These are phyloP conservation scores for Solanum hybrid DNA, from an alignment of 305 asterid species.

Conservation along the genomic window DNA sequence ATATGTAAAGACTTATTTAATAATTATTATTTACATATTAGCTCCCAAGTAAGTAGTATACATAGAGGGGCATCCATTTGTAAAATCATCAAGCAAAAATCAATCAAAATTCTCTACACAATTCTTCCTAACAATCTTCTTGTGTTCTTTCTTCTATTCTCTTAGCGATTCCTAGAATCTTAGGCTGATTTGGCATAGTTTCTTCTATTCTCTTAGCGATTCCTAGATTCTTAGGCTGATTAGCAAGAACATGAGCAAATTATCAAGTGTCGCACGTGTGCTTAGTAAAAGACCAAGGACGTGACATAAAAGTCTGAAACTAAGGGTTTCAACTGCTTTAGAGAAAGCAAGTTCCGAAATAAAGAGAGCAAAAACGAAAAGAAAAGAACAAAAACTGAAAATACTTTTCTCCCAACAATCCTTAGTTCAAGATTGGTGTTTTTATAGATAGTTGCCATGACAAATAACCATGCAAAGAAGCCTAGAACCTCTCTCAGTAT, in stretches of 20 bases:
- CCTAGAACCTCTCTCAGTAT: neutral
- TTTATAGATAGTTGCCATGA: neutral
- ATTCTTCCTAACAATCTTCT: neutral
- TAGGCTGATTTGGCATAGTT: neutral
- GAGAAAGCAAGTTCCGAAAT: neutral
- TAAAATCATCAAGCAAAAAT: neutral
- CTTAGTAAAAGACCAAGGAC: neutral
- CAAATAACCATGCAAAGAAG: neutral
- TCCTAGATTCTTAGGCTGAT: neutral
- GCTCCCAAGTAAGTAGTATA: neutral
- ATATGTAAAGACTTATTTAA: neutral
- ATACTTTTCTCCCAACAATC: neutral
- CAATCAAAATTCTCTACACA: neutral
- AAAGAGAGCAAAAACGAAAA: neutral
- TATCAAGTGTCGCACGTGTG: neutral
- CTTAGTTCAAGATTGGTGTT: neutral
- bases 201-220: neutral
- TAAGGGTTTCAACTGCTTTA: neutral
- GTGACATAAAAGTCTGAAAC: neutral
- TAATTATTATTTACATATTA: no score
- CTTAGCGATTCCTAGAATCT: neutral
- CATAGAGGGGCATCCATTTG: neutral
- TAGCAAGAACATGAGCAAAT: neutral
- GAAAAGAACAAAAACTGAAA: neutral
- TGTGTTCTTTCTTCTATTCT: neutral